phyloP scores from a whole-genome alignment of 805 yeast genomes.

The Dipodascopsis uninucleata region DNA sequence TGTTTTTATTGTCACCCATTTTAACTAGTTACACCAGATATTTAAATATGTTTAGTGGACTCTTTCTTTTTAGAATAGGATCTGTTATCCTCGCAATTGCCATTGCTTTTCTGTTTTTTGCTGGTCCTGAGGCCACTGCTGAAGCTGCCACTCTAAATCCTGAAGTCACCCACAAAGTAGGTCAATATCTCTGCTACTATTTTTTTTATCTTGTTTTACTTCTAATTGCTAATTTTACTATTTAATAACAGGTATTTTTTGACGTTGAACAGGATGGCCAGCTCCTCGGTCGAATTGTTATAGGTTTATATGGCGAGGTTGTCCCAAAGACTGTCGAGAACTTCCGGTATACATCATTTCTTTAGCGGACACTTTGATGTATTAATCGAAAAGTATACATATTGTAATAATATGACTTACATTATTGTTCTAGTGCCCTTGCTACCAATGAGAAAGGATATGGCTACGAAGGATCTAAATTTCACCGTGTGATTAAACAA shows the following conservation, averaged over 20 bases:
- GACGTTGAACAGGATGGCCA: conserved; percentile 79
- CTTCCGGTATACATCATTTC: conserved; percentile 62
- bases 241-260: conserved; percentile 59
- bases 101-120: conserved; percentile 21
- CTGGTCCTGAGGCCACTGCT: conserved; percentile 14
- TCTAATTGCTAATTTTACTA: background rate
- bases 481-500: conserved; percentile 66
- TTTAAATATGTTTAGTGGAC: too few relatives aligned
- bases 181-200: background rate
- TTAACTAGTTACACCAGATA: too few relatives aligned
- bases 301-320: conserved; percentile 83
- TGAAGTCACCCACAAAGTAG: conserved; percentile 37
- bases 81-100: conserved; percentile 11
- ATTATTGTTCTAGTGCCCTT: conserved; percentile 53
- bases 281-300: conserved; percentile 71
- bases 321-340: conserved; percentile 88
- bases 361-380: conserved; percentile 36
- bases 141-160: conserved; percentile 11
- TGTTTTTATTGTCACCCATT: too few relatives aligned
- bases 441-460: conserved; percentile 68
- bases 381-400: too few relatives aligned
- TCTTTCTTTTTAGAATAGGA: background rate
- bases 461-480: conserved; percentile 63
- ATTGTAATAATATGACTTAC: background rate
- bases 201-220: background rate